Percentiles rank a stretch among this genome's conserved stretches.
Evolutionary conservation across 2,329 filamentous ascomycete species (phyloP).

Genomic region (Aspergillus pseudoglaucus): DNA sequence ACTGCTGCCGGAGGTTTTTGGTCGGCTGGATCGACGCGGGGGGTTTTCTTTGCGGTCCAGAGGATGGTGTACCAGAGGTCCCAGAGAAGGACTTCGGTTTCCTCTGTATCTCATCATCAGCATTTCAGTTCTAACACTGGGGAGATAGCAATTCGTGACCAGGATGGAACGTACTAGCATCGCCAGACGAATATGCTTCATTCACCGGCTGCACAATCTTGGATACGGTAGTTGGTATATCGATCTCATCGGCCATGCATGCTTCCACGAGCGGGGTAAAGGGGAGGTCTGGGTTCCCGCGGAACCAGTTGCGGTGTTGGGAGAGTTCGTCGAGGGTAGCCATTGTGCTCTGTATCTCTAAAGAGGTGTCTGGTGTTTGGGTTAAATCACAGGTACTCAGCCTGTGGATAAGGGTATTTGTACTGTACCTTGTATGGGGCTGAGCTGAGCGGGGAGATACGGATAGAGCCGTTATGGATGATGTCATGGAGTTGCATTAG

Average conservation of each 20-base stretch:
- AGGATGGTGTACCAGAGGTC: conserved; percentile 9
- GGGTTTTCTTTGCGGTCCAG: conserved; percentile 4
- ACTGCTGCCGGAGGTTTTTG: background rate
- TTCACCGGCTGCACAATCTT: background rate
- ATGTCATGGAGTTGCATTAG: too few species aligned
- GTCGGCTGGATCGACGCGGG: background rate
- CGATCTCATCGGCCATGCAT: background rate
- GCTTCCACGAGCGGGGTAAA: background rate
- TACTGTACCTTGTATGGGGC: background rate
- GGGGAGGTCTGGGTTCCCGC: background rate
- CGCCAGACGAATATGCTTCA: background rate
- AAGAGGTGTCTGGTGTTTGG: background rate
- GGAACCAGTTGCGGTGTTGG: background rate
- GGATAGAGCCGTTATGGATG: too few species aligned
- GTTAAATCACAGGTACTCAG: too few species aligned
- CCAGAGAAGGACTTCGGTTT: conserved; percentile 1
- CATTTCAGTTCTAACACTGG: background rate
- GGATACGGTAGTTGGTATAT: background rate
- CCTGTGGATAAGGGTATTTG: too few species aligned
- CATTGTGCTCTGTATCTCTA: background rate
- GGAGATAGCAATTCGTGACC: background rate
- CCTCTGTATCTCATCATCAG: background rate
- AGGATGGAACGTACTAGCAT: background rate
- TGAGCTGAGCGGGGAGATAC: background rate
- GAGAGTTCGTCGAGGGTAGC: background rate